These are phyloP conservation scores for Ceratobasidium sp. DNA, from an alignment of 1,284 basidiomycete genomes.

Conservation along the genomic window DNA sequence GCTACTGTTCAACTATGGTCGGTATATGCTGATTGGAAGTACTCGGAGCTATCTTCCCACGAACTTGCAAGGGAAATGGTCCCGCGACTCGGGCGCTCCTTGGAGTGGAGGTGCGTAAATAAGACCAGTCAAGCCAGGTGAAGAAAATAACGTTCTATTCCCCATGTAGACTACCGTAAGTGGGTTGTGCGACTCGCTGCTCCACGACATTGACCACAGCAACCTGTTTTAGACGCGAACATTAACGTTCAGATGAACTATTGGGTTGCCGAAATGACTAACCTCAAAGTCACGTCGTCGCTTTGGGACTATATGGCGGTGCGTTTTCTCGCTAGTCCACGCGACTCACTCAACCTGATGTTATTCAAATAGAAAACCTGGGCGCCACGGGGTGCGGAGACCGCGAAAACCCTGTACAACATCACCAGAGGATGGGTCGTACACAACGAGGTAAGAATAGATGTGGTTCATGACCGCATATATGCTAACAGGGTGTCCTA, in stretches of 20 bases:
- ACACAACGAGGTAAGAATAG: slow-evolving; percentile 62
- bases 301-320: slow-evolving; percentile 75
- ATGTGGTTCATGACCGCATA: too few species aligned
- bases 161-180: slow-evolving; percentile 65
- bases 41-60: slow-evolving; percentile 68
- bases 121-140: not conserved
- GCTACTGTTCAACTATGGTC: slow-evolving; percentile 74
- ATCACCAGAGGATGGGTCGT: too few species aligned
- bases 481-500: slow-evolving; percentile 46
- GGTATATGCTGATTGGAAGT: slow-evolving; percentile 68
- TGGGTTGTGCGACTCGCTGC: slow-evolving; percentile 4
- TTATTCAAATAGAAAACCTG: slow-evolving; percentile 64
- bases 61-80: slow-evolving; percentile 78
- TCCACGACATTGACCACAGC: not conserved
- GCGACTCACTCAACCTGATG: slow-evolving; percentile 14
- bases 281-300: too few species aligned
- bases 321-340: slow-evolving; percentile 28
- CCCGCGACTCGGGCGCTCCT: slow-evolving; percentile 58
- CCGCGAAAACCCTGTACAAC: slow-evolving; percentile 71
- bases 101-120: slow-evolving; percentile 64
- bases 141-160: slow-evolving; percentile 13
- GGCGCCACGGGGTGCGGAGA: slow-evolving; percentile 70
- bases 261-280: slow-evolving; percentile 74
- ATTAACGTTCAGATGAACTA: slow-evolving; percentile 83
- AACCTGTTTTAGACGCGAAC: slow-evolving; percentile 62